A percentile compares a stretch with the other conserved stretches of the same genome.
phyloP scores from a whole-genome alignment of 108 stramenopile species.

The Fragilaria radians region DNA sequence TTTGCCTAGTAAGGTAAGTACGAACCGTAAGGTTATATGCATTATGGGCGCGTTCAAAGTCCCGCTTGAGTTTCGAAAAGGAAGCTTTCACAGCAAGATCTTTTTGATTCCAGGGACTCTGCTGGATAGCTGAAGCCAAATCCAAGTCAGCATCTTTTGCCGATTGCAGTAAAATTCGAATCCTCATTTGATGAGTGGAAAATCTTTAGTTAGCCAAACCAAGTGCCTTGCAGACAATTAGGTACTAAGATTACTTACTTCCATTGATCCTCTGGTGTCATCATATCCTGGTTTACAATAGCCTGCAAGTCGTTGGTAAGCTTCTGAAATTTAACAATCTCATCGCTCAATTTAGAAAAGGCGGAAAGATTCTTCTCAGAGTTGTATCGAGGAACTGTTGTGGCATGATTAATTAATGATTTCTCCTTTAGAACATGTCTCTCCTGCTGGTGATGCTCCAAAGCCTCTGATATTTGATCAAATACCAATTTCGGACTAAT shows the following conservation, averaged over 20 bases:
- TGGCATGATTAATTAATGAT: not conserved
- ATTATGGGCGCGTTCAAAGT: conserved; percentile 4
- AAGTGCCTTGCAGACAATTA: too few relatives aligned
- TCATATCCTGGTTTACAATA: not conserved
- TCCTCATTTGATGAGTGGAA: not conserved
- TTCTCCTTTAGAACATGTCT: not conserved
- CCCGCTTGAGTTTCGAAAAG: conserved; percentile 7
- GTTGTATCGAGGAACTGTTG: not conserved
- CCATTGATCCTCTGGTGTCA: conserved; percentile 5
- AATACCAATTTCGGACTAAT: not conserved
- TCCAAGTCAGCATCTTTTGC: conserved; percentile 1
- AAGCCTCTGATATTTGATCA: not conserved
- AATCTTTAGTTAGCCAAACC: not conserved
- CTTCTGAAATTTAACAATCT: conserved; percentile 4
- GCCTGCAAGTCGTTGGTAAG: not conserved
- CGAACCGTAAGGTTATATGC: not conserved
- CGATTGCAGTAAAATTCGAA: conserved; percentile 8
- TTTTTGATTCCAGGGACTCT: not conserved
- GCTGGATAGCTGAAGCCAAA: not conserved
- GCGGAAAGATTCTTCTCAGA: not conserved
- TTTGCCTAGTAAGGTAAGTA: not conserved
- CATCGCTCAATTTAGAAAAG: not conserved
- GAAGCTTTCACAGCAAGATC: not conserved
- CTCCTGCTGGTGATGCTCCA: not conserved
- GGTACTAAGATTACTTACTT: not conserved